Conservation (phyloP, 345 rosid genomes). For the Toxicodendron radicans region DNA sequence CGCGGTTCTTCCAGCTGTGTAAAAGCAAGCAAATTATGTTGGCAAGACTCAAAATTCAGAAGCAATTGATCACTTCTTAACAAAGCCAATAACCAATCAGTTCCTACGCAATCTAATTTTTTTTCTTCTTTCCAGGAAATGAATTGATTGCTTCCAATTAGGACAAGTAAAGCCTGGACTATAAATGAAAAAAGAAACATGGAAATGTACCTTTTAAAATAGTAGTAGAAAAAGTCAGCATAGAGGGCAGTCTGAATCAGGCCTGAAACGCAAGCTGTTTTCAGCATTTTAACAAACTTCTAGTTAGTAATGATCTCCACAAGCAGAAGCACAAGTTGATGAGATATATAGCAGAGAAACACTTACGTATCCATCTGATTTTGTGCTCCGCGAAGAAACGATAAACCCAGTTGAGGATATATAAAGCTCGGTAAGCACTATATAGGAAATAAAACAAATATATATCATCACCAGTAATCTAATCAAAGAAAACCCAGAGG, state of each 20-base stretch:
- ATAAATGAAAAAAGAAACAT: not conserved
- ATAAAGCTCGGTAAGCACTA: slow-evolving; percentile 48
- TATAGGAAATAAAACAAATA: slow-evolving; percentile 5
- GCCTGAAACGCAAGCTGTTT: slow-evolving; percentile 50
- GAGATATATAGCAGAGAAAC: not conserved
- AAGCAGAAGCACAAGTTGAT: not conserved
- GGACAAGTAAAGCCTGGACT: not conserved
- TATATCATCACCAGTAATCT: not conserved
- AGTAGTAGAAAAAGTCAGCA: slow-evolving; percentile 53
- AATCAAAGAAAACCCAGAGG: not conserved
- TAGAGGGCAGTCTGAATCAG: slow-evolving; percentile 49
- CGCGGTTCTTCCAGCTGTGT: slow-evolving; percentile 44
- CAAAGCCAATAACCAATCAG: not conserved
- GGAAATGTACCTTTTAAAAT: slow-evolving; percentile 38
- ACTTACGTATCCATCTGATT: slow-evolving; percentile 46
- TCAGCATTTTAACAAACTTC: not conserved
- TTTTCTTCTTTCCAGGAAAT: not conserved
- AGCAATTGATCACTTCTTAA: not conserved
- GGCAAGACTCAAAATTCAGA: not conserved
- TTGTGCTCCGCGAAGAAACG: slow-evolving; percentile 37
- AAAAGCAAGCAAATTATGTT: not conserved
- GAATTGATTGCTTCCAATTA: not conserved
- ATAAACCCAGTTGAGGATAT: slow-evolving; percentile 49
- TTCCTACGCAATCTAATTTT: not conserved
- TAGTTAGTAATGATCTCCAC: not conserved